Conservation (phyloP, 495 filamentous ascomycete species). For the Aspergillus biplanus region DNA sequence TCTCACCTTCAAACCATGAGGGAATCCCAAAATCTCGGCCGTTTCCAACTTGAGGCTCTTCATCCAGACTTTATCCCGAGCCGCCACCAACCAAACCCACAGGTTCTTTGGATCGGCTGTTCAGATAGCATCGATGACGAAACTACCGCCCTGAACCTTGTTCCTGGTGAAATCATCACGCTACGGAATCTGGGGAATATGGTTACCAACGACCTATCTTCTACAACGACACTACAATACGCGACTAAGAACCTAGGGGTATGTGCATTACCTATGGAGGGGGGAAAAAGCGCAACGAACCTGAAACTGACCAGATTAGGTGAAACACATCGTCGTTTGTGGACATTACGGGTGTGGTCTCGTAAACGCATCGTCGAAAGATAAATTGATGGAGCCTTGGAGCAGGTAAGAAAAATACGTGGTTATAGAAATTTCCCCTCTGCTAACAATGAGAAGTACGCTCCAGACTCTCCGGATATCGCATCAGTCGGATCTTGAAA, state of each 20-base stretch:
- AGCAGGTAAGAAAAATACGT: neutral
- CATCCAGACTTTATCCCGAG: neutral
- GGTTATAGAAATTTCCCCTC: too few relatives aligned
- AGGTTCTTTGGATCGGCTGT: slow-evolving; percentile 10
- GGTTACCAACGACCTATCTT: neutral
- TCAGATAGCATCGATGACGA: slow-evolving; percentile 11
- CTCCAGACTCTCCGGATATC: too few relatives aligned
- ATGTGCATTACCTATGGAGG: neutral
- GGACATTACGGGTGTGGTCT: slow-evolving; percentile 10
- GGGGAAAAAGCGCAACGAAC: neutral
- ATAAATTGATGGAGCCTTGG: neutral
- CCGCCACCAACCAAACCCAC: neutral
- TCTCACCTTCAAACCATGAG: too few relatives aligned
- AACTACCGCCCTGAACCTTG: neutral
- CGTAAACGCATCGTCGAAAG: neutral
- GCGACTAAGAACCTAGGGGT: neutral
- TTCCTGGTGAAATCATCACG: neutral
- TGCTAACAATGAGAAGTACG: too few relatives aligned
- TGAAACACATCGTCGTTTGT: slow-evolving; percentile 12
- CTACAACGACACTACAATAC: neutral
- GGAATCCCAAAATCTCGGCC: too few relatives aligned
- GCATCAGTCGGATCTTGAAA: too few relatives aligned
- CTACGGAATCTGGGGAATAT: neutral
- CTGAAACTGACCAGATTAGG: neutral
- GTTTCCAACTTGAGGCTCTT: too few relatives aligned